Conservation (phyloP, 2,329 filamentous ascomycete species). For the Elsinoe fawcettii region DNA sequence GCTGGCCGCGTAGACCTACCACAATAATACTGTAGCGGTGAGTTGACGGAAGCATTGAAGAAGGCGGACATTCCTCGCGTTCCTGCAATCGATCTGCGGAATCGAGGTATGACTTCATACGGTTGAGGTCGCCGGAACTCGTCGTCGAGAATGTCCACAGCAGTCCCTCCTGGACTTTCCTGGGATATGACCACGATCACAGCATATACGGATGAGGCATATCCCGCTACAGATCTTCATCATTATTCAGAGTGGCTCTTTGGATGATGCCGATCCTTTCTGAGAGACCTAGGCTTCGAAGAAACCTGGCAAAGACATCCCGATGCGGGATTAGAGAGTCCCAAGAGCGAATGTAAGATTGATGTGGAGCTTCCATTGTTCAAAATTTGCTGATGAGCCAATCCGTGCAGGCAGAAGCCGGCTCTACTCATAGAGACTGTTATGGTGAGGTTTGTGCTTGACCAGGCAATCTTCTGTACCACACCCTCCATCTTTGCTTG, state of each 20-base stretch:
- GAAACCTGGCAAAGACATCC: conserved; percentile 1
- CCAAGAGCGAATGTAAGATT: not conserved
- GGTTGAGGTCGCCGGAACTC: not conserved
- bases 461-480: not conserved
- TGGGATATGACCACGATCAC: conserved; percentile 3
- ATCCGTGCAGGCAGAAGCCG: not conserved
- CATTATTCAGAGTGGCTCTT: not conserved
- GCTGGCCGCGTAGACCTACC: not conserved
- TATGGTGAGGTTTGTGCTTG: not conserved
- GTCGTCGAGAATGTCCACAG: not conserved
- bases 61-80: conserved; percentile 4
- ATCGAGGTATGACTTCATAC: not conserved
- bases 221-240: not conserved
- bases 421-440: not conserved
- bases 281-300: not conserved
- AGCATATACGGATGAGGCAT: conserved; percentile 9
- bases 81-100: not conserved
- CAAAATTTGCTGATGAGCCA: not conserved
- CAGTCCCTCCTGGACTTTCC: not conserved
- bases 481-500: not conserved
- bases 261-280: conserved; percentile 4
- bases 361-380: not conserved
- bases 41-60: conserved; percentile 6
- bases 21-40: not conserved
- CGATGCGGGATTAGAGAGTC: not conserved